Percentiles rank a stretch among this genome's conserved stretches.
These are phyloP conservation scores for Penicillium digitatum DNA, from an alignment of 2,329 filamentous ascomycete genomes.

Conservation along the genomic window DNA sequence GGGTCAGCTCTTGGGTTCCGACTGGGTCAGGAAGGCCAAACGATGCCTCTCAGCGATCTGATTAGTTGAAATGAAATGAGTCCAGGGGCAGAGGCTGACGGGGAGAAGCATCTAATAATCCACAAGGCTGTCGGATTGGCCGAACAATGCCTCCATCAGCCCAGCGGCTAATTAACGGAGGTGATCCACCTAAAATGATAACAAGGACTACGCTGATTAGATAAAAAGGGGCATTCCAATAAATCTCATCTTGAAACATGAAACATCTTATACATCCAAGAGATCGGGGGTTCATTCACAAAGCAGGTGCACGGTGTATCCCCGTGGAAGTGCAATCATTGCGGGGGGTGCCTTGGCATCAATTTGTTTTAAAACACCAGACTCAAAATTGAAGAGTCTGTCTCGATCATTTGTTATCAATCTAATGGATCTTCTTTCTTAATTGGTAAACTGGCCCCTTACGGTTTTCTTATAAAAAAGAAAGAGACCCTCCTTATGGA, in stretches of 20 bases:
- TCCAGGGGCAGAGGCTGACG: background rate
- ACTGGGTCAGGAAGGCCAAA: background rate
- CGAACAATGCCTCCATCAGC: background rate
- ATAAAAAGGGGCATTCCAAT: background rate
- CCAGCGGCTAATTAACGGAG: constrained; percentile 3
- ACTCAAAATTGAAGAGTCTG: background rate
- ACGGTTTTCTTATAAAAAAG: no score
- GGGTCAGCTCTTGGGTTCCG: background rate
- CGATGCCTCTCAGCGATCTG: background rate
- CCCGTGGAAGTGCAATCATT: background rate
- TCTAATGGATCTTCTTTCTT: no score
- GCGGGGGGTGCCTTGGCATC: background rate
- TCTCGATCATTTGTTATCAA: background rate
- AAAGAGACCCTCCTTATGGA: no score
- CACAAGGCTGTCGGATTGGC: constrained; percentile 1
- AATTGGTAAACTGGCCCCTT: no score
- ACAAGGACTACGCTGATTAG: background rate
- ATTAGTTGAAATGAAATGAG: background rate
- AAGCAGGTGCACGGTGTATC: background rate
- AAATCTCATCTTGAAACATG: background rate
- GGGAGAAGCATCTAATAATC: background rate
- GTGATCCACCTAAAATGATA: background rate
- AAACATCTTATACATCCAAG: background rate
- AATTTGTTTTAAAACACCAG: background rate
- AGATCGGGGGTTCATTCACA: background rate